Evolutionary conservation across 2,329 filamentous ascomycete genomes (phyloP).

Genomic region (Helicocarpus griseus): DNA sequence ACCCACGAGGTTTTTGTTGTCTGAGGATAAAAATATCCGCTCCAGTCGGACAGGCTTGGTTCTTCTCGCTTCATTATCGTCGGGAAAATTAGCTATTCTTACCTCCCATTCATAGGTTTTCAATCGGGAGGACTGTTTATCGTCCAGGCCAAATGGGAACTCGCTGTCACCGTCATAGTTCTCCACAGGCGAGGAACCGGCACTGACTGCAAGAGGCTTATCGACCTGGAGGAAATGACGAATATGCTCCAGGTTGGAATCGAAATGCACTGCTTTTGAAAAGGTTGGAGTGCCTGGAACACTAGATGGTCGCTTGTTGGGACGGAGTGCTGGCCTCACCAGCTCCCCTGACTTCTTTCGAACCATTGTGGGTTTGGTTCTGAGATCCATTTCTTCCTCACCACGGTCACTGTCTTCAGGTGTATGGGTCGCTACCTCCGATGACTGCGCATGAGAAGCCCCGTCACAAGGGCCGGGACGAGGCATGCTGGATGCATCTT

Average conservation of each 20-base stretch:
- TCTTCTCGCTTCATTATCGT: slow-evolving; percentile 53
- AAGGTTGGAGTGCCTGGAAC: slow-evolving; percentile 97
- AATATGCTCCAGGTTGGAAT: slow-evolving; percentile 91
- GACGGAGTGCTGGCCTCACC: slow-evolving; percentile 80
- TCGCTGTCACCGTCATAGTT: slow-evolving; percentile 78
- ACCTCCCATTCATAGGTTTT: slow-evolving; percentile 75
- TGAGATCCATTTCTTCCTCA: slow-evolving; percentile 51
- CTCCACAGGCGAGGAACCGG: slow-evolving; percentile 83
- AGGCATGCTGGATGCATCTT: background rate
- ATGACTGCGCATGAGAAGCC: slow-evolving; percentile 3
- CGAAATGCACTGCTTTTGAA: slow-evolving; percentile 96
- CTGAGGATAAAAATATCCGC: slow-evolving; percentile 72
- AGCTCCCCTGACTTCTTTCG: slow-evolving; percentile 97
- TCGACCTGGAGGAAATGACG: slow-evolving; percentile 93
- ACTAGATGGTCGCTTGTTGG: slow-evolving; percentile 73
- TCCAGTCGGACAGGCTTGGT: slow-evolving; percentile 67
- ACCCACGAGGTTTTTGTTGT: slow-evolving; percentile 79
- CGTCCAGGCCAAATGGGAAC: slow-evolving; percentile 66
- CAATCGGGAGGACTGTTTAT: slow-evolving; percentile 28
- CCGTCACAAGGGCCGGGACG: background rate
- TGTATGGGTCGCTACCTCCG: slow-evolving; percentile 20
- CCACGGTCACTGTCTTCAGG: slow-evolving; percentile 39
- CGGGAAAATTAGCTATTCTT: slow-evolving; percentile 70
- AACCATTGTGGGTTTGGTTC: slow-evolving; percentile 76
- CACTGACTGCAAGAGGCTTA: slow-evolving; percentile 89